Conservation (phyloP, 768 basidiomycete genomes). For the Tubosaeta brunneosetosa region DNA sequence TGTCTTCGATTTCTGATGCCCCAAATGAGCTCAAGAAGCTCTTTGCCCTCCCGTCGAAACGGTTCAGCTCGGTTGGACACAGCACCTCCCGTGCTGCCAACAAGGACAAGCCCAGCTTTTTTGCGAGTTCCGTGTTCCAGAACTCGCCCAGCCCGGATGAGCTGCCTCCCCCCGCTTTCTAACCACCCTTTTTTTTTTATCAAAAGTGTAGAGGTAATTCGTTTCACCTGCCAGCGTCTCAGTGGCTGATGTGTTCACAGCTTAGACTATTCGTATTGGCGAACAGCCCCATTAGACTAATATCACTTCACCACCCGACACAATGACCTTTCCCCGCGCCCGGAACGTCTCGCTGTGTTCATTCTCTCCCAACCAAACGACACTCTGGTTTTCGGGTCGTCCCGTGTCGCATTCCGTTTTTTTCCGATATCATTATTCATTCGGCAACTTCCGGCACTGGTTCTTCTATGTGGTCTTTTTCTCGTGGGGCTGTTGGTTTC, state of each 20-base stretch:
- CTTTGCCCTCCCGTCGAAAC: constrained; percentile 30
- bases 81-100: constrained; percentile 23
- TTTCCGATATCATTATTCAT: constrained; percentile 40
- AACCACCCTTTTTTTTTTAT: constrained; percentile 30
- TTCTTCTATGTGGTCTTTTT: constrained; percentile 23
- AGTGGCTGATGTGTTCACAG: constrained; percentile 13
- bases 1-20: constrained; percentile 38
- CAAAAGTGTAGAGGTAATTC: constrained; percentile 40
- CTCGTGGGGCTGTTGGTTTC: constrained; percentile 32
- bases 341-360: constrained; percentile 24
- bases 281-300: constrained; percentile 34
- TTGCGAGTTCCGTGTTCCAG: constrained; percentile 80
- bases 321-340: constrained; percentile 21
- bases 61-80: constrained; percentile 27
- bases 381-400: constrained; percentile 17
- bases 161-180: constrained; percentile 63
- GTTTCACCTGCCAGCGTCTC: neutral
- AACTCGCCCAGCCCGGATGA: constrained; percentile 84
- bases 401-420: constrained; percentile 24
- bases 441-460: constrained; percentile 36
- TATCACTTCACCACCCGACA: constrained; percentile 31
- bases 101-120: constrained; percentile 47
- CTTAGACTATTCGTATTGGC: constrained; percentile 37
- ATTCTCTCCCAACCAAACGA: constrained; percentile 4
- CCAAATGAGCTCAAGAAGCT: constrained; percentile 36